Evolutionary conservation across 2,329 filamentous ascomycete genomes (phyloP), one percentile per base, ranked within the genome.

Genomic region (Botrytis elliptica): DNA sequence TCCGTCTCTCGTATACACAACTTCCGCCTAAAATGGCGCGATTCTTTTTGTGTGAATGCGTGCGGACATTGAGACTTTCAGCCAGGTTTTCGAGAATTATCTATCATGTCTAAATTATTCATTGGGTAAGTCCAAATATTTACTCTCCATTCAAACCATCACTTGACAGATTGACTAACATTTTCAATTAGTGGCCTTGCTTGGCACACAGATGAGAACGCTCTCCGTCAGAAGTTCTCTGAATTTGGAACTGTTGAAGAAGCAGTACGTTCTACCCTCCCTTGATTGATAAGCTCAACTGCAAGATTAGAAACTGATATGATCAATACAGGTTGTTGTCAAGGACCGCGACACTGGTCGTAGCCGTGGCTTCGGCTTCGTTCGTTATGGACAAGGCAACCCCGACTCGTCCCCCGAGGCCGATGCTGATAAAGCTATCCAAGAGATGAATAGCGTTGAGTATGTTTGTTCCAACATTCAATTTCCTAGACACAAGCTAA

Each of bases 321-420:
- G 38, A 52, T 67, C 81, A 25, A 46, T 55, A 66, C 49, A 98
- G 95, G 93, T 97, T 76, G 95, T 99, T 78, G 95, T 98, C 80
- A 98, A 97, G 86, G 95, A 99, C 84, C 93, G 95, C 81, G 95
- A 98, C 82, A 98, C 95, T 81, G 93, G 94, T 80, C 94, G 95
- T 83, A 98, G 95, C 87, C 93, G 96, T 83, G 96, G 96, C 75
- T 99, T 98, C 83, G 96, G 96, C 66, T 98, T 98, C 83, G 95
- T 99, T 77, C 93, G 95, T 79, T 99, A 95, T 85, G 85, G 89
- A 70, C 89, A 90, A 77, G 65, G 71, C 65, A 46, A 64, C n/a
- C 44, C 42, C 20, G 71, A 70, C 10, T 70, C 65, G 4, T 63
- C 71, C 36, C 60, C 72, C 0, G 93, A 95, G 77, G 84, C 86